Evolutionary conservation across 805 yeast genomes (phyloP), one percentile per base, ranked within the genome.

Genomic region (Torulaspora franciscae): DNA sequence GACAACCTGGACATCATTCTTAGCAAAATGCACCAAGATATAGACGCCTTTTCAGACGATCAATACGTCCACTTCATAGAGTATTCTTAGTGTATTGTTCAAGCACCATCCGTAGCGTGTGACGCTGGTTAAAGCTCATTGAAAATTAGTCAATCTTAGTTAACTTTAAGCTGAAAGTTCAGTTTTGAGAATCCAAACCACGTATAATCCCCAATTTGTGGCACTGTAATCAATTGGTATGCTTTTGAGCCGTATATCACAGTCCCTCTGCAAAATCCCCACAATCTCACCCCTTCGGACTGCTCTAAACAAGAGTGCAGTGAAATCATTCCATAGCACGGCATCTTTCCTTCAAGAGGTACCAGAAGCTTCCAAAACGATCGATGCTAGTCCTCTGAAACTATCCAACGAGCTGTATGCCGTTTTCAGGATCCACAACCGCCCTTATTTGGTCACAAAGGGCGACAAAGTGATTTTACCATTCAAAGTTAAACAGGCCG

Each of bases 391-490:
- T 0, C 81, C 87, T 2, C 69, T 89, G 49, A 86, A 82, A 58
- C 74, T 79, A 41, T 80, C 83, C 43, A 77, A 78, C 48, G 78
- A 77, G 50, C 67, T 91, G 26, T 93, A 88, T 61, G 98, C 98
- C 37, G 73, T 86, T 7, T 75, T 91, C 53, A 80, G 79, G 55
- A 76, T 93, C 30, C 93, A 88, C 69, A 79, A 83, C 65, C 80
- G 88, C 66, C 87, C 93, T 34, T 89, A 86, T 59, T 71, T 93
- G 49, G 93, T 93, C 13, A 89, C 98, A 22, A 79, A 82, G 54
- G 99, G 99, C 17, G 99, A 93, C 65, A 76, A 74, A 52, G 76
- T 93, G 42, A 75, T 80, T 19, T 66, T 93, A 32, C 96, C 97
- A 2, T 90, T 78, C 66, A 77, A 80, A 51, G 61, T 93, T 71